Percentiles rank a stretch among this genome's conserved stretches.
phyloP scores from a whole-genome alignment of 2,329 filamentous ascomycete species.

The Penicillium sp. region DNA sequence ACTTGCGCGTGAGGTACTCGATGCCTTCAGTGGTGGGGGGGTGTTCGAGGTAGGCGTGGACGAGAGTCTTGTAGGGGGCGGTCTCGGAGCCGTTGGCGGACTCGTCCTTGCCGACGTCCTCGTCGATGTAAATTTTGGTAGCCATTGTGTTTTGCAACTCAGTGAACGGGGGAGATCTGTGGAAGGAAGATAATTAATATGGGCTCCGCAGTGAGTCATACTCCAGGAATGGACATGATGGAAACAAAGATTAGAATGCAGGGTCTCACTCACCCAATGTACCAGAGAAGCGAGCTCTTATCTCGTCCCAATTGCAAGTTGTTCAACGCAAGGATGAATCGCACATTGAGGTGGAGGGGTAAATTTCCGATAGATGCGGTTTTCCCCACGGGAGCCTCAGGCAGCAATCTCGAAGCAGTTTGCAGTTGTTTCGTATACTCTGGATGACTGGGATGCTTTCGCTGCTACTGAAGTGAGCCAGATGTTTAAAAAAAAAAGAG shows the following conservation, averaged over 20 bases:
- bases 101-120: conserved; percentile 74
- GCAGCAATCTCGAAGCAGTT: conserved; percentile 10
- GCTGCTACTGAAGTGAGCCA: too few species aligned
- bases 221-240: background rate
- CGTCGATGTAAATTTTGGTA: conserved; percentile 71
- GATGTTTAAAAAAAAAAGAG: too few species aligned
- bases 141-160: conserved; percentile 29
- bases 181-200: conserved; percentile 4
- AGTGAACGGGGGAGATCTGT: conserved; percentile 7
- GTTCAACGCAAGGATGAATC: conserved; percentile 9
- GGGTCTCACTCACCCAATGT: conserved; percentile 1
- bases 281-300: conserved; percentile 5
- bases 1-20: conserved; percentile 70
- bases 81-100: conserved; percentile 67
- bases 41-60: conserved; percentile 75
- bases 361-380: conserved; percentile 32
- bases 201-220: conserved; percentile 22
- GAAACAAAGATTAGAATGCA: conserved; percentile 1
- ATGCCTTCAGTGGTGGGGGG: conserved; percentile 58
- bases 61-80: conserved; percentile 78
- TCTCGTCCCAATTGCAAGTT: conserved; percentile 14
- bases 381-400: conserved; percentile 31
- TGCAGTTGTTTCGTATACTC: too few species aligned
- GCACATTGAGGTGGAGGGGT: conserved; percentile 33
- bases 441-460: too few species aligned